A percentile compares a stretch with the other conserved stretches of the same genome.
These are phyloP conservation scores for Lentinula guzmanii DNA, from an alignment of 768 basidiomycete species.

Conservation along the genomic window DNA sequence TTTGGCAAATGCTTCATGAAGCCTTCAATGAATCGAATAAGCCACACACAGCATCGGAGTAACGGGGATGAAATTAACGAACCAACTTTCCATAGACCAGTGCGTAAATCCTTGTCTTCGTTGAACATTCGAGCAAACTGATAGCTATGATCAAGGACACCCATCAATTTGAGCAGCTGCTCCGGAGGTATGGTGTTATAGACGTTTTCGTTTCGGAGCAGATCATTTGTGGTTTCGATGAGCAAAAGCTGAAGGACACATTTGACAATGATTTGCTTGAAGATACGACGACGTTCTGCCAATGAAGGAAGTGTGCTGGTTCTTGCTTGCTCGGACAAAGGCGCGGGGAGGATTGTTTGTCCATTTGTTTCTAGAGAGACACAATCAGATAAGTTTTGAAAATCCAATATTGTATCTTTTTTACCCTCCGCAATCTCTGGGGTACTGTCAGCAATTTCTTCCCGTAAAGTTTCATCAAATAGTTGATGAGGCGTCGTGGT, in stretches of 20 bases:
- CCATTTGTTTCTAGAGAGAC: constrained; percentile 49
- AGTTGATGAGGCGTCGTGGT: constrained; percentile 97
- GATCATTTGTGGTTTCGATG: constrained; percentile 95
- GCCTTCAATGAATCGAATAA: constrained; percentile 44
- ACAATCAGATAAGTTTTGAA: background rate
- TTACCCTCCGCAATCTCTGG: constrained; percentile 46
- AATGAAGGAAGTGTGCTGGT: constrained; percentile 47
- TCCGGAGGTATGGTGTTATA: constrained; percentile 93
- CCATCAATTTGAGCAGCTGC: constrained; percentile 90
- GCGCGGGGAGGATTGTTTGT: constrained; percentile 76
- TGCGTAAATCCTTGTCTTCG: constrained; percentile 95
- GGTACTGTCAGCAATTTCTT: constrained; percentile 63
- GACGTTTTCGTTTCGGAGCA: constrained; percentile 87
- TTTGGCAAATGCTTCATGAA: constrained; percentile 99
- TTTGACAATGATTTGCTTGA: constrained; percentile 99
- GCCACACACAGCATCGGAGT: background rate
- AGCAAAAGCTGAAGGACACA: constrained; percentile 94
- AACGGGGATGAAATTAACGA: constrained; percentile 26
- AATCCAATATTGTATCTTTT: background rate
- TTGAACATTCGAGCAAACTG: constrained; percentile 97
- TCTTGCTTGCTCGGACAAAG: constrained; percentile 62
- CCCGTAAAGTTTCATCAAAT: constrained; percentile 88
- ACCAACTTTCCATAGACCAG: constrained; percentile 99
- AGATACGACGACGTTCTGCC: constrained; percentile 73
- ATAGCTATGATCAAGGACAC: constrained; percentile 94